Conservation (phyloP, 345 rosid species). For the Aethionema arabicum region DNA sequence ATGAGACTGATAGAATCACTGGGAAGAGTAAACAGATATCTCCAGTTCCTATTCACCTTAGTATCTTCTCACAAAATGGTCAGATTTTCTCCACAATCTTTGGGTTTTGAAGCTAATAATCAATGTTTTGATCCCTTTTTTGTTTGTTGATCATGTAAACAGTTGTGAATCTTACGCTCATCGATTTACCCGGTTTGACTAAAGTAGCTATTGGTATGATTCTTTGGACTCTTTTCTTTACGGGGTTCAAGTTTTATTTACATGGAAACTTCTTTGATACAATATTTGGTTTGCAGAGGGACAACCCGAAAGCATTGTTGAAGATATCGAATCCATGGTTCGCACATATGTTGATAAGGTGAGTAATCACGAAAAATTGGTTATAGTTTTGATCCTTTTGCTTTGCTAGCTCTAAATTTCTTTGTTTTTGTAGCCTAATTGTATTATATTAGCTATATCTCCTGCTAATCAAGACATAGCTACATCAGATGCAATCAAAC, state of each 20-base stretch:
- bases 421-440: constrained; percentile 64
- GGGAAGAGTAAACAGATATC: constrained; percentile 89
- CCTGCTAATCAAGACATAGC: constrained; percentile 99
- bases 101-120: constrained; percentile 5
- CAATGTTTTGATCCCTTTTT: not conserved
- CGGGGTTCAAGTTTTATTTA: constrained; percentile 7
- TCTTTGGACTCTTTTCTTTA: not conserved
- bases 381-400: not conserved
- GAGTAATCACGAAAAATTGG: constrained; percentile 13
- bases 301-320: constrained; percentile 80
- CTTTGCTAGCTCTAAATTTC: not conserved
- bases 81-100: not conserved
- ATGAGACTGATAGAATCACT: constrained; percentile 89
- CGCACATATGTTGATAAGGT: constrained; percentile 92
- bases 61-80: constrained; percentile 92
- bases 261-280: constrained; percentile 4
- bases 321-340: constrained; percentile 92
- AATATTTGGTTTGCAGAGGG: constrained; percentile 62
- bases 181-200: constrained; percentile 94
- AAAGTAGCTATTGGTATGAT: constrained; percentile 89
- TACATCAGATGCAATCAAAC: constrained; percentile 94
- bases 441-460: constrained; percentile 87
- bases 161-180: constrained; percentile 94
- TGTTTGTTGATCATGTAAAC: constrained; percentile 26
- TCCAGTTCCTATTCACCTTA: constrained; percentile 91